Evolutionary conservation across 495 filamentous ascomycete genomes (phyloP).

Genomic region (Aspergillus saccharolyticus): DNA sequence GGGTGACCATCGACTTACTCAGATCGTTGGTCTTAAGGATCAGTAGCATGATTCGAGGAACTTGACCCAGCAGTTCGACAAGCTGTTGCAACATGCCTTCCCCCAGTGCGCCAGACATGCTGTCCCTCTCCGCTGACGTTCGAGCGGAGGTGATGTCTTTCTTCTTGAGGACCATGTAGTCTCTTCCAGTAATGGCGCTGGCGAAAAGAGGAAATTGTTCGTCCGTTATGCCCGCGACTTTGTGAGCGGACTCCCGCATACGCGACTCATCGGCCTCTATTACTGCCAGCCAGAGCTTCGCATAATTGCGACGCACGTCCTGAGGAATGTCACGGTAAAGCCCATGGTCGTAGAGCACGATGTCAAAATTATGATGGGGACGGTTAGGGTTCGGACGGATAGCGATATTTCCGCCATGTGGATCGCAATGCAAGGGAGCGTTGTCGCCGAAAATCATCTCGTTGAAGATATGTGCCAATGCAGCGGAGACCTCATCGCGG

Average conservation of each 20-base stretch:
- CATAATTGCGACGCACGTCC: constrained; percentile 76
- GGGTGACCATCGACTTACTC: constrained; percentile 46
- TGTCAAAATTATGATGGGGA: constrained; percentile 78
- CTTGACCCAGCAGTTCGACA: constrained; percentile 80
- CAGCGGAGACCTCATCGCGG: constrained; percentile 93
- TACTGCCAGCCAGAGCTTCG: constrained; percentile 95
- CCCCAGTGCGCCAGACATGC: constrained; percentile 73
- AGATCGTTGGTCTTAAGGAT: constrained; percentile 99
- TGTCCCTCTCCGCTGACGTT: constrained; percentile 69
- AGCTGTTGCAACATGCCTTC: constrained; percentile 85
- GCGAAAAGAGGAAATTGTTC: constrained; percentile 95
- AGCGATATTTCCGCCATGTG: constrained; percentile 95
- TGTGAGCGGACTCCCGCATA: constrained; percentile 84
- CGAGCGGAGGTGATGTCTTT: constrained; percentile 57
- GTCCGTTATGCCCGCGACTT: constrained; percentile 84
- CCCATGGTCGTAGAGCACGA: constrained; percentile 97
- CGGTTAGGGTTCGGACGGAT: constrained; percentile 66
- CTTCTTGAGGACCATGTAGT: constrained; percentile 68
- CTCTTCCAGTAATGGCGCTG: constrained; percentile 90
- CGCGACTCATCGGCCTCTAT: constrained; percentile 75
- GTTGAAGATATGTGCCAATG: constrained; percentile 91
- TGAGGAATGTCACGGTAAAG: constrained; percentile 89
- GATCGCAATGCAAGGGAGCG: constrained; percentile 93
- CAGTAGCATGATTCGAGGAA: constrained; percentile 86
- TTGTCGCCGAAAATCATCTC: constrained; percentile 97